Conservation (phyloP, 768 basidiomycete species). For the Dioszegia aurantiaca region DNA sequence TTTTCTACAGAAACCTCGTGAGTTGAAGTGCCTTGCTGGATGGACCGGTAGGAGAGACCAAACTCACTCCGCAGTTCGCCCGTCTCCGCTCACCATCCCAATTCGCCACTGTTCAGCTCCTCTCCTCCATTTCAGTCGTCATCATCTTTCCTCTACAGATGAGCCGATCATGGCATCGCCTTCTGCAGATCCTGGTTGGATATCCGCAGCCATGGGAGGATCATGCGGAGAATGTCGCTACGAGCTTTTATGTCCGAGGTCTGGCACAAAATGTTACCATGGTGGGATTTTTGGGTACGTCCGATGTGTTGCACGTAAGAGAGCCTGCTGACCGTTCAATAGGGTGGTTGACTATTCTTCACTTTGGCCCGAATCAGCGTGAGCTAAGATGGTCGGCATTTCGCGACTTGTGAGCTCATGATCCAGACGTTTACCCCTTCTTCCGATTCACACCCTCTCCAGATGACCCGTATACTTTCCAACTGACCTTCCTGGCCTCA, state of each 20-base stretch:
- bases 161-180: conserved; percentile 50
- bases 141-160: conserved; percentile 54
- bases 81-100: conserved; percentile 53
- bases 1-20: conserved; percentile 50
- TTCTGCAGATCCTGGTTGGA: conserved; percentile 48
- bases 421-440: conserved; percentile 54
- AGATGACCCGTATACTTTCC: conserved; percentile 55
- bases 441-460: conserved; percentile 52
- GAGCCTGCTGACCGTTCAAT: conserved; percentile 3
- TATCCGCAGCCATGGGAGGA: conserved; percentile 53
- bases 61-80: conserved; percentile 46
- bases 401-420: conserved; percentile 6
- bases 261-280: conserved; percentile 55
- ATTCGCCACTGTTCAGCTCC: conserved; percentile 52
- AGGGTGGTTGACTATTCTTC: conserved; percentile 54
- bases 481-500: conserved; percentile 54
- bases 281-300: conserved; percentile 41
- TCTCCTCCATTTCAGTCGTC: conserved; percentile 53
- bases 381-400: neutral
- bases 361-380: conserved; percentile 54
- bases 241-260: conserved; percentile 53
- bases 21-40: conserved; percentile 7
- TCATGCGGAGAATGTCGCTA: conserved; percentile 51
- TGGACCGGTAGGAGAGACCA: neutral
- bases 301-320: neutral